Evolutionary conservation across 139 green algal species (phyloP), one percentile per base, ranked within the genome.

Genomic region (Picochlorum sp.): DNA sequence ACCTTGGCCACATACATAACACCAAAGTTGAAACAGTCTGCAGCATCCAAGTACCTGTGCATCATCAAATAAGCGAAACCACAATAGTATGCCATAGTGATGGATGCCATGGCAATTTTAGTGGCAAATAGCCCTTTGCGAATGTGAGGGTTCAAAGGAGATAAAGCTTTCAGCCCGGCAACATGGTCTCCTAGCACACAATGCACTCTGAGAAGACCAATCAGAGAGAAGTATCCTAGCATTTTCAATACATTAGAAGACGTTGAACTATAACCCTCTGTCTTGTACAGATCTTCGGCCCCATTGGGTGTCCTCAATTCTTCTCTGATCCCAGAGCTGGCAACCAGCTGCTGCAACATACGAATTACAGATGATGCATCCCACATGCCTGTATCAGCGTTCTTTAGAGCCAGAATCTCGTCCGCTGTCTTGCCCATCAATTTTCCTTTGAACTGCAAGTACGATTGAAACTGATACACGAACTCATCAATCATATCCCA

Each of bases 401-500:
- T 20, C 22, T 7, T 33, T 24, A 68, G 30, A 31, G 47, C 22
- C 10, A 66, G 61, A 25, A 76, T 31, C 37, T 96, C 90, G 51
- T 94, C 82, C 0, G 76, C 51, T 3, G 71, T 75, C 72, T 90
- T 89, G 28, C 52, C 64, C 7, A 65, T 39, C 52, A 89, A 47
- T 70, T 92, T 92, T 33, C 80, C 73, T 28, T 88, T 76, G 73
- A 85, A 94, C 66, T 94, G 84, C 57, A 73, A 75, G 63, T 90
- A 96, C 7, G 71, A 81, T 77, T 98, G 91, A 65, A 93, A 93
- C 79, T 99, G 93, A 74, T 98, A 99, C 18, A 97, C 77, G 77
- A 96, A 98, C 77, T 99, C 93, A 59, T 99, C 93, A 28, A 99
- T 69, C 90, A 98, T 98, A 74, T 97, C 88, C 87, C 89, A 99